These are phyloP conservation scores for Alternaria ventricosa DNA, from an alignment of 2,329 filamentous ascomycete species.

Conservation along the genomic window DNA sequence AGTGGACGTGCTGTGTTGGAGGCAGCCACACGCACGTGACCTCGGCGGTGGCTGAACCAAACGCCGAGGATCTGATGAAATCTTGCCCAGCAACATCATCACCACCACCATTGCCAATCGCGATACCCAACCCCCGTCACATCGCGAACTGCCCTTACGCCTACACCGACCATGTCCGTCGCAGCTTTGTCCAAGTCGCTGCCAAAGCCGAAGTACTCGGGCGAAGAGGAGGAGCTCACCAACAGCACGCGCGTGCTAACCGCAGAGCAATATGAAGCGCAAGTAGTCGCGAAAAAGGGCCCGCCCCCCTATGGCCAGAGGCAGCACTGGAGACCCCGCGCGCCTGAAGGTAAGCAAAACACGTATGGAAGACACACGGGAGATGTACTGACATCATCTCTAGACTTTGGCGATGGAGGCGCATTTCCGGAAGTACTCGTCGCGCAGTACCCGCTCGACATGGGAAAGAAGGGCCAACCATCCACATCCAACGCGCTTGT, in stretches of 20 bases:
- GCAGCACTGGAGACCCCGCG: conserved; percentile 86
- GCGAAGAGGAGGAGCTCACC: conserved; percentile 84
- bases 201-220: conserved; percentile 89
- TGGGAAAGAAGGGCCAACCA: conserved; percentile 75
- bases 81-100: conserved; percentile 5
- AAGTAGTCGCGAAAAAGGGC: conserved; percentile 76
- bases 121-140: background rate
- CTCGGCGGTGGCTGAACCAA: conserved; percentile 12
- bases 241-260: conserved; percentile 84
- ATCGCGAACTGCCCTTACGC: background rate
- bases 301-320: conserved; percentile 89
- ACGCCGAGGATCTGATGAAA: conserved; percentile 11
- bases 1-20: background rate
- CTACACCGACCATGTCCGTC: conserved; percentile 41
- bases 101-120: conserved; percentile 4
- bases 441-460: conserved; percentile 93
- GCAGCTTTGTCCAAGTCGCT: conserved; percentile 78
- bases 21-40: conserved; percentile 9
- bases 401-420: conserved; percentile 92
- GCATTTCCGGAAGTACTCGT: conserved; percentile 94
- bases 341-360: conserved; percentile 62
- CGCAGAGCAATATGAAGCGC: conserved; percentile 80
- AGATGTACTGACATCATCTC: background rate
- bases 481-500: conserved; percentile 81
- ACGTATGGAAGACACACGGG: background rate